phyloP scores from a whole-genome alignment of 2,329 filamentous ascomycete genomes.

The Sporothrix luriei region DNA sequence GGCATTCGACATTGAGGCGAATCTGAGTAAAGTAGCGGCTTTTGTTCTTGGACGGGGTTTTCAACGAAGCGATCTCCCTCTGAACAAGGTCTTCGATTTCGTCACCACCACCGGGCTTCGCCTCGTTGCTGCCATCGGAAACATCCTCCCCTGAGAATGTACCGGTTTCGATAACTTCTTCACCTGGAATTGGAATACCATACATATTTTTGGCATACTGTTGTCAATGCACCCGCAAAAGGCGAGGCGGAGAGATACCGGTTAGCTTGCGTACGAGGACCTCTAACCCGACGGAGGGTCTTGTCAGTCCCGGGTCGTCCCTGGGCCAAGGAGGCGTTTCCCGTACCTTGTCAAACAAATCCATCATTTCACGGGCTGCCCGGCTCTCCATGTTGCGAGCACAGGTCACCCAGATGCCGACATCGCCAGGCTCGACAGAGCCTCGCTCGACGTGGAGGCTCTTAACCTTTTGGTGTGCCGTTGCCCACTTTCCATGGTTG shows the following conservation, averaged over 20 bases:
- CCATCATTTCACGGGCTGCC: slow-evolving; percentile 67
- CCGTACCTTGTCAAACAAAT: slow-evolving; percentile 37
- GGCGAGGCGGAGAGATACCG: no score
- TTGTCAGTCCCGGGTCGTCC: not conserved
- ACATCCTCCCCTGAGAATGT: not conserved
- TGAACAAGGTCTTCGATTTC: slow-evolving; percentile 75
- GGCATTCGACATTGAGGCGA: slow-evolving; percentile 61
- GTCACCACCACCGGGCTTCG: slow-evolving; percentile 45
- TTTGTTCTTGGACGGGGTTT: slow-evolving; percentile 46
- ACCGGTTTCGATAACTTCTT: slow-evolving; percentile 33
- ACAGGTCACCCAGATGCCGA: slow-evolving; percentile 78
- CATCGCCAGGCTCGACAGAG: slow-evolving; percentile 66
- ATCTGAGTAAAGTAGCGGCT: slow-evolving; percentile 56
- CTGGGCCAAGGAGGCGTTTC: not conserved
- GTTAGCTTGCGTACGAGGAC: not conserved
- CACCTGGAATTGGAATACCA: slow-evolving; percentile 49
- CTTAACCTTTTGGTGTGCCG: slow-evolving; percentile 59
- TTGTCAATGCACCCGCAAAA: not conserved
- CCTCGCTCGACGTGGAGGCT: slow-evolving; percentile 49
- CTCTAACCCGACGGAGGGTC: not conserved
- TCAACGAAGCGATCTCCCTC: slow-evolving; percentile 69
- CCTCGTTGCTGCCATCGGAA: not conserved
- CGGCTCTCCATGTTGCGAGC: slow-evolving; percentile 70
- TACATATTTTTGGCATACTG: slow-evolving; percentile 66
- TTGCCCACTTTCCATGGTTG: slow-evolving; percentile 62